Evolutionary conservation across 768 basidiomycete species (phyloP), one percentile per base, ranked within the genome.

Genomic region (Boletus reticuloceps): DNA sequence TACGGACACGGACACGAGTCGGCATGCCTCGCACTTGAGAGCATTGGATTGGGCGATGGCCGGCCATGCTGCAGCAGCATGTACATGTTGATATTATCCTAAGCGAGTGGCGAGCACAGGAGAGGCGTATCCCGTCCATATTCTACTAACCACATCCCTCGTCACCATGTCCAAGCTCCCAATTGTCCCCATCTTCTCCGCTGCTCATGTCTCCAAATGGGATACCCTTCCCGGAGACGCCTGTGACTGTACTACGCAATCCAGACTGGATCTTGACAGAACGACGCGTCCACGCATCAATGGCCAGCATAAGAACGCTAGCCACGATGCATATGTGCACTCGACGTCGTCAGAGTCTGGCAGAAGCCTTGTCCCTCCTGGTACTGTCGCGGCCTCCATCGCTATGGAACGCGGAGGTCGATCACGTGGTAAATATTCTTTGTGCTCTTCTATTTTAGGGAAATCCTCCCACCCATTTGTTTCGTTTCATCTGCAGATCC

Each of bases 121-220:
- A 32, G 41, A 45, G 39, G 17, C 27, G 1, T 27, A 12, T 41
- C 19, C 42, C 16, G 25, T 37, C n/a, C 14, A 20, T 8, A 45
- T 38, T 17, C 6, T n/a, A 13, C 36, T 20, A n/a, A 40, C 40
- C 34, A 14, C 6, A 10, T 29, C 19, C n/a, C 37, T n/a, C 12
- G 20, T 20, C 31, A 50, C 44, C 41, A 63, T 64, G 64, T 63
- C 64, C 47, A 47, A 49, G n/a, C 36, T 60, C 13, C 42, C 60
- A 6, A 42, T 68, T n/a, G 48, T 44, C 4, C 63, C 71, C 17
- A 55, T 72, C 46, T 69, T 73, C 46, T 73, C 72, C 4, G 72
- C 72, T 19, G 63, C 72, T 8, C 72, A 73, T 31, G 11, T 58
- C 43, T 58, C 67, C 25, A 63, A 58, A 48, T 70, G 66, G 69